These are phyloP conservation scores for Hypoxylon sp. DNA, from an alignment of 2,329 filamentous ascomycete species.

Conservation along the genomic window DNA sequence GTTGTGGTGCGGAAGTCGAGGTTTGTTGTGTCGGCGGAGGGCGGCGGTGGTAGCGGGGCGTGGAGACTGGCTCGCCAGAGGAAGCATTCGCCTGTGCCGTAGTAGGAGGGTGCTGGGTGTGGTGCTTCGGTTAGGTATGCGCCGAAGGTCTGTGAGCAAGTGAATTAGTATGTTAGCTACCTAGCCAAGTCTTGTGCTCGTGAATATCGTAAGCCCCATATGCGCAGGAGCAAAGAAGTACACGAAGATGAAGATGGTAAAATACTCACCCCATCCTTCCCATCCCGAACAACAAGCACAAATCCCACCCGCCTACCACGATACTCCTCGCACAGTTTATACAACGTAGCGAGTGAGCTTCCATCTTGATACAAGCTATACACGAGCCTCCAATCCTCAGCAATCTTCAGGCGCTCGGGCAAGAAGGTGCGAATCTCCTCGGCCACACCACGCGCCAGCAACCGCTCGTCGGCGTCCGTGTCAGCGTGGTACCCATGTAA, in stretches of 20 bases:
- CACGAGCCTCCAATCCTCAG: slow-evolving; percentile 83
- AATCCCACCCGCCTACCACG: slow-evolving; percentile 80
- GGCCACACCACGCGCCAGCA: slow-evolving; percentile 78
- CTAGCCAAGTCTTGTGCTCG: background rate
- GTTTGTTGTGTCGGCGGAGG: slow-evolving; percentile 63
- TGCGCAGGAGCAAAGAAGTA: too few relatives aligned
- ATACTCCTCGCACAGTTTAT: slow-evolving; percentile 77
- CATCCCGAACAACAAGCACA: slow-evolving; percentile 86
- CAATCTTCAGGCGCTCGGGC: slow-evolving; percentile 84
- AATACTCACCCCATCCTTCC: slow-evolving; percentile 72
- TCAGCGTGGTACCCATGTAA: slow-evolving; percentile 71
- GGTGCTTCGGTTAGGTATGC: slow-evolving; percentile 93
- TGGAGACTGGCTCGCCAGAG: slow-evolving; percentile 81
- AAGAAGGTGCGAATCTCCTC: slow-evolving; percentile 93
- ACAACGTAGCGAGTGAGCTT: slow-evolving; percentile 85
- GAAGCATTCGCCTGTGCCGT: slow-evolving; percentile 96
- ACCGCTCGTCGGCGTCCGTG: slow-evolving; percentile 66
- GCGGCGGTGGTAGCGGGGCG: slow-evolving; percentile 73
- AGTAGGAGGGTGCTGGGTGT: slow-evolving; percentile 83
- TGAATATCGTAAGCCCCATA: too few relatives aligned
- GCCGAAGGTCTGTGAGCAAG: slow-evolving; percentile 74
- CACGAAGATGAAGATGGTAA: too few relatives aligned
- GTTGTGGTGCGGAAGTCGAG: slow-evolving; percentile 55
- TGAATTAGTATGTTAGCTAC: background rate
- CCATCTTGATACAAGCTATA: slow-evolving; percentile 95